Base-by-base conservation (phyloP, 441 rosid species). In the Isatis lusitanica region DNA sequence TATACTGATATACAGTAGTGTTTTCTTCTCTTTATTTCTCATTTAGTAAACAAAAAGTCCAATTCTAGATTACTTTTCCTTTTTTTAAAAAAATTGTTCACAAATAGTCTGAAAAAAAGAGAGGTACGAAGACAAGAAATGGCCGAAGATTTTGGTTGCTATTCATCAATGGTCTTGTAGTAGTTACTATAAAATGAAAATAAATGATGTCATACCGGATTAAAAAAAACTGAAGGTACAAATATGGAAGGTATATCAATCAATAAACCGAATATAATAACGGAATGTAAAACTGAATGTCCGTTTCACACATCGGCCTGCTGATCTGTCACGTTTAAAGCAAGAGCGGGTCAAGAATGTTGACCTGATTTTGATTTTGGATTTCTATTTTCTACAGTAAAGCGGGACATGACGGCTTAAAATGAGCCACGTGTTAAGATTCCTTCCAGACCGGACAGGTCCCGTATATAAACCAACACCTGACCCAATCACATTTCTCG, bases 271-370 rank as follows among this genome's bases (percentile, higher is more conserved):
- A 18, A 5, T 24, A 63, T n/a, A 21, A 18, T 40, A 68, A 63
- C 69, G 52, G 70, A 62, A 62, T 16, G 4, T 43, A 21, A 43
- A 61, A 21, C 51, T 4, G 42, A 68, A 52, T 43, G 57, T 52
- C 44, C 26, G 17, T 55, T 69, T 75, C 70, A 69, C 70, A 69
- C 64, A 66, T 50, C 4, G 15, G 38, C 43, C 21, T 7, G 43
- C 38, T 5, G 53, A 52, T 36, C 24, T 6, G 3, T 3, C 73
- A 21, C 73, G 63, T 44, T 26, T 43, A 1, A 18, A 59, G 4
- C 24, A 40, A 39, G 56, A 52, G 24, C 60, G 48, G 62, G 79
- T 70, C 75, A 70, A 70, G 17, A 70, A 63, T 70, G 71, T 39
- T 31, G 55, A 58, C 51, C 47, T n/a, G 40, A 66, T 30, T 66